Evolutionary conservation across 73 alveolate genomes (phyloP).

Genomic region (Paraurostyla sp.): DNA sequence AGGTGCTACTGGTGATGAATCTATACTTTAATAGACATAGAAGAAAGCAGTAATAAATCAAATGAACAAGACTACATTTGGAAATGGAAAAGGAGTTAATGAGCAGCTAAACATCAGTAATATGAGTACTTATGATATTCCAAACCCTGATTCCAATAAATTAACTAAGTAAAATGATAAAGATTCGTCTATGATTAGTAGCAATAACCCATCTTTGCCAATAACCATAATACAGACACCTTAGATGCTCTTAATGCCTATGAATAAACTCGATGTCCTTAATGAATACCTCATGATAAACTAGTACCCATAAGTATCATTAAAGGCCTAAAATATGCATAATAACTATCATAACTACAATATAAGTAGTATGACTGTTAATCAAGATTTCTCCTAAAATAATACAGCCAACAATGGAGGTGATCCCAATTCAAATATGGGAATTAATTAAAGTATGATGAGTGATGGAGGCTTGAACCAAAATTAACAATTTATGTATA

Average conservation of each 20-base stretch:
- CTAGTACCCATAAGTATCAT: no score
- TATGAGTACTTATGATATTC: no score
- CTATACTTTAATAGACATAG: not conserved
- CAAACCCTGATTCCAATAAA: no score
- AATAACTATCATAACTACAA: slow-evolving; percentile 43
- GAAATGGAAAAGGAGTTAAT: not conserved
- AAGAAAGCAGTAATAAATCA: not conserved
- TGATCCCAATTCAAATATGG: not conserved
- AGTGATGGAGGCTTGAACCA: not conserved
- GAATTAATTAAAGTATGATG: not conserved
- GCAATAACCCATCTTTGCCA: slow-evolving; percentile 45
- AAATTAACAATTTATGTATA: not conserved
- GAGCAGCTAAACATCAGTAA: no score
- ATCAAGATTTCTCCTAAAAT: not conserved
- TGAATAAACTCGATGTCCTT: no score
- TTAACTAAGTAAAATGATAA: not conserved
- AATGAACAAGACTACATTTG: slow-evolving; percentile 9
- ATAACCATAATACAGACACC: slow-evolving; percentile 46
- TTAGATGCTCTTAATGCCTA: no score
- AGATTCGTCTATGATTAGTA: not conserved
- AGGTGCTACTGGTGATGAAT: slow-evolving; percentile 26
- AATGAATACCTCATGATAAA: no score
- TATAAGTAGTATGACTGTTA: slow-evolving; percentile 26
- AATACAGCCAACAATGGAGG: not conserved
- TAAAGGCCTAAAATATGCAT: not conserved